Percentiles rank a stretch among this genome's conserved stretches.
Evolutionary conservation across 83 land plant species (phyloP).

Genomic region (Thuja plicata): DNA sequence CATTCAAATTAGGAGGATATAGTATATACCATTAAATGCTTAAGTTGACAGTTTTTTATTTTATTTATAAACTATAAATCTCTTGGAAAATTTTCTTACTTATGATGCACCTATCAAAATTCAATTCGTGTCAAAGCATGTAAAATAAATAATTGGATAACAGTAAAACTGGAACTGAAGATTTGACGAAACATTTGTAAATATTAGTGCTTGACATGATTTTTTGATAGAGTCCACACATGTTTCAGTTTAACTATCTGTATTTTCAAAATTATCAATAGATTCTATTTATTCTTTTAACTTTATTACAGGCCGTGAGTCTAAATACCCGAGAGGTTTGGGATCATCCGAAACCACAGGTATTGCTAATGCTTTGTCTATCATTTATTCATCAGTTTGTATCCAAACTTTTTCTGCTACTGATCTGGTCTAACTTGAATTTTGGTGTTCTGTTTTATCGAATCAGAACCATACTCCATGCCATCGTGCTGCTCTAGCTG

Average conservation of each 20-base stretch:
- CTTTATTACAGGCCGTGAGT: conserved; percentile 5
- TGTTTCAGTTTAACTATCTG: background rate
- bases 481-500: conserved; percentile 16
- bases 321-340: conserved; percentile 6
- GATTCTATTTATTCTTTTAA: background rate
- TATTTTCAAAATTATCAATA: background rate
- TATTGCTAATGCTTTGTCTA: background rate
- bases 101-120: background rate
- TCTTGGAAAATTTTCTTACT: background rate
- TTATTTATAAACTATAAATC: background rate
- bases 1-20: background rate
- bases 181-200: background rate
- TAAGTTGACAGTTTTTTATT: background rate
- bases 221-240: background rate
- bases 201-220: background rate
- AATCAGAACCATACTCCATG: conserved; percentile 13
- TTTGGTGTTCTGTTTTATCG: background rate
- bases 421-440: background rate
- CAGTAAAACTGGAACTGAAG: background rate
- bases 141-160: background rate
- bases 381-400: background rate
- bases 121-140: conserved; percentile 4
- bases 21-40: background rate
- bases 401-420: background rate
- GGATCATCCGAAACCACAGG: conserved; percentile 12